Evolutionary conservation across 2,329 filamentous ascomycete species (phyloP), one percentile per base, ranked within the genome.

Genomic region (Dothideomycetes sp.): DNA sequence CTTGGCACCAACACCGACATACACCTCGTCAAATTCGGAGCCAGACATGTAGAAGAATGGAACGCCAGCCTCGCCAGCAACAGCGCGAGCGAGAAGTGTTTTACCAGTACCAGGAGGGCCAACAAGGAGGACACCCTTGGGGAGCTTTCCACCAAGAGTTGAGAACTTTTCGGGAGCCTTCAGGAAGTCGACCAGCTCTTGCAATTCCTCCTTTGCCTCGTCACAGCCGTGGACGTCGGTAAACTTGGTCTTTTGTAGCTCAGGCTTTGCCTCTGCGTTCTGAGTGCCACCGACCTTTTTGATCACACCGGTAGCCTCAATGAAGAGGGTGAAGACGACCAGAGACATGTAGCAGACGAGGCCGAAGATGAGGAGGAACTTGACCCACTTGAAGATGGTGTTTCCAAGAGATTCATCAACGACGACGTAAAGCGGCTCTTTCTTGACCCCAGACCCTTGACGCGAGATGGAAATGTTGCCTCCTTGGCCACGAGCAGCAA

Each of bases 21-120:
- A 98, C 38, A 98, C 82, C 63, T 98, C 91, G 55, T 98, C 91
- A 57, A 98, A 98, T 60, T 98, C 91, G 43, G 86, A 94, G 37
- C 91, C 91, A 55, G 91, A 98, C 89, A 98, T 96, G 73, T 95
- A 98, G 72, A 96, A 98, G 72, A 98, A 98, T 1, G 91, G 91
- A 14, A 98, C 91, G 41, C 89, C 91, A 39, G 91, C 88, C 66
- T 98, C 91, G 38, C 91, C 91, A 35, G 91, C 91, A 45, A 98
- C 91, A 40, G 91, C 93, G 54, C 91, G 81, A 47, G 91, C 91
- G 45, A 98, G 75, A 31, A 98, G 75, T 10, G 91, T 98, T 67
- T 98, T 98, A 65, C 91, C 91, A 45, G 91, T 98, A 66, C 91
- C 91, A 38, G 91, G 91, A 56, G 91, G 91, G 1, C 91, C 91